Evolutionary conservation across 805 yeast genomes (phyloP), one percentile per base, ranked within the genome.

Genomic region (Cyberlindnera euphorbiiphila): DNA sequence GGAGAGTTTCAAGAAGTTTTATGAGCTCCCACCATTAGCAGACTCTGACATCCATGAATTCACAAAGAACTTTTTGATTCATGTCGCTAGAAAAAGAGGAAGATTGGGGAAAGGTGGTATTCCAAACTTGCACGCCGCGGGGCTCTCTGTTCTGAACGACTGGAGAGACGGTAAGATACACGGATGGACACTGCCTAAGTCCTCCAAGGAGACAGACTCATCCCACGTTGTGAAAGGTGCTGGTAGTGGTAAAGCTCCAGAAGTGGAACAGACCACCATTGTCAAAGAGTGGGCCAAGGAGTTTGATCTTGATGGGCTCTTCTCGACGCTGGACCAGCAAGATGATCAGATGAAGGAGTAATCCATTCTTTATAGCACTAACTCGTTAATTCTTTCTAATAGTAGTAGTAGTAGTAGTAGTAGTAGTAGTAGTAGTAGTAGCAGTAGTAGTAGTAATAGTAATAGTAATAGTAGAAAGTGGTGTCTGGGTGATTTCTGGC

Each of bases 131-230:
- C 82, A 78, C 42, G 72, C 89, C 47, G 95, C 98, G 8, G 96
- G 94, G 25, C 60, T 75, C 53, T 71, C 84, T 25, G 82, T 93
- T 10, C 69, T 93, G 56, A 86, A 76, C 53, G 98, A 93, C 64
- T 93, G 98, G 98, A 79, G 96, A 65, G 97, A 89, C 61, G 98
- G 98, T 42, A 78, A 93, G 59, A 78, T 93, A 53, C 64, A 81
- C 38, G 95, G 97, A 32, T 93, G 96, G 96, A 78, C 85, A 3
- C 64, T 80, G 51, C 95, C 96, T 34, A 81, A 66, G 30, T 67
- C 71, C 23, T 68, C 78, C 10, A 71, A 72, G 50, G 64, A 64
- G n/a, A 29, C 32, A 4, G 54, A 60, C 30, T 54, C 51, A 15
- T 49, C 53, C 21, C 47, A 49, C 13, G 57, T 48, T 16, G 56